Base-by-base conservation (phyloP, 345 rosid genomes). In the Eucalyptus pauciflora region DNA sequence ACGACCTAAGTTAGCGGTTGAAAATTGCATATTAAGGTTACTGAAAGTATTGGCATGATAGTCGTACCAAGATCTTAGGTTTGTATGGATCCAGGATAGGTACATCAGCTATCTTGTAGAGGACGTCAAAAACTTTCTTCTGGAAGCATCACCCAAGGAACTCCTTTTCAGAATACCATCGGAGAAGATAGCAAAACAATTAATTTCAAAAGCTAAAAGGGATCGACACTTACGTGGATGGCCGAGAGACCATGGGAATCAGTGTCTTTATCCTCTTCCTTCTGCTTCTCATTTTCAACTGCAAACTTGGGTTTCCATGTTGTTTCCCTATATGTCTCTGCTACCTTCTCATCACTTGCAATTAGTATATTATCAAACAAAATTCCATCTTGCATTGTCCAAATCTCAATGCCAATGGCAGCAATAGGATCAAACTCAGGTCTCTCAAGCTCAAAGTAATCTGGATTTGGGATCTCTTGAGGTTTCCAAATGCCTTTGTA, bases 311-410 rank as follows among this genome's bases (percentile, higher is more conserved):
- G 94, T 86, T 92, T 93, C 96, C 96, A 94, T 54, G 88, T 33
- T 41, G 88, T 86, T 43, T 92, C 92, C 81, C 95, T 85, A 86
- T 89, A 88, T 9, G 92, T 71, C 43, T 80, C 89, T 33, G 95
- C 96, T 50, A 67, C 92, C 85, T 92, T 91, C 91, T 94, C 95
- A 15, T 90, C 90, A 27, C 89, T 89, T 17, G 94, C 83, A 64
- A 94, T 93, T 92, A 94, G 67, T 79, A 94, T 89, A 64, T 94
- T 93, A 88, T 93, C 94, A 86, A 94, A 94, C 91, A 94, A 86
- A 15, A 94, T 90, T 37, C 95, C 95, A 90, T 93, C 94, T 87
- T 94, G 95, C 96, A 94, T 94, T 71, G 96, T 94, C 96, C 95
- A 94, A 85, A 94, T 94, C 93, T 94, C 96, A 87, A 94, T 92